phyloP scores from a whole-genome alignment of 331 rosid genomes.

The Malus hybrid region DNA sequence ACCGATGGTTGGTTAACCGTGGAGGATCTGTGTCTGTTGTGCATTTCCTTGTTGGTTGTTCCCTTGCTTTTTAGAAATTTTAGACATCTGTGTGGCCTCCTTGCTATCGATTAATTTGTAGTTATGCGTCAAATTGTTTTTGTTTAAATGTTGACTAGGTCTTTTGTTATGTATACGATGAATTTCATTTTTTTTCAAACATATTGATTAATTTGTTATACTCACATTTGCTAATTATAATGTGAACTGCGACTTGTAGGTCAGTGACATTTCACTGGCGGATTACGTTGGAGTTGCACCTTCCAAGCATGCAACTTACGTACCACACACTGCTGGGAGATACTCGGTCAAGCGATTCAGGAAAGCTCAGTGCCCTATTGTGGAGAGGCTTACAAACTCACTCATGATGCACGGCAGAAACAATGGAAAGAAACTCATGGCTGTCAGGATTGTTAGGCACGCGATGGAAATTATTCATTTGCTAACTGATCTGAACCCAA shows the following conservation, averaged over 20 bases:
- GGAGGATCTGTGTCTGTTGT: background rate
- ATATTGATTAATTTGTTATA: background rate
- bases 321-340: background rate
- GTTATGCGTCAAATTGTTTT: background rate
- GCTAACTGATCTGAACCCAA: background rate
- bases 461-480: background rate
- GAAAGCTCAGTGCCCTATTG: background rate
- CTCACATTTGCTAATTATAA: background rate
- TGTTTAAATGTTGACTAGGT: too few species aligned
- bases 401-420: background rate
- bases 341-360: background rate
- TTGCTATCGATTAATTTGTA: background rate
- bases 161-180: too few species aligned
- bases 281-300: background rate
- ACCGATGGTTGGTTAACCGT: background rate
- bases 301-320: background rate
- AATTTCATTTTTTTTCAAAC: background rate
- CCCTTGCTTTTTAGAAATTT: background rate
- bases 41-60: background rate
- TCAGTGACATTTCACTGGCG: background rate
- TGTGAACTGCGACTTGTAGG: background rate
- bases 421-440: background rate
- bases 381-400: background rate
- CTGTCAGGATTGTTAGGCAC: background rate
- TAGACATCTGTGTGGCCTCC: background rate